Evolutionary conservation across 345 rosid species (phyloP).

Genomic region (Populus alba): DNA sequence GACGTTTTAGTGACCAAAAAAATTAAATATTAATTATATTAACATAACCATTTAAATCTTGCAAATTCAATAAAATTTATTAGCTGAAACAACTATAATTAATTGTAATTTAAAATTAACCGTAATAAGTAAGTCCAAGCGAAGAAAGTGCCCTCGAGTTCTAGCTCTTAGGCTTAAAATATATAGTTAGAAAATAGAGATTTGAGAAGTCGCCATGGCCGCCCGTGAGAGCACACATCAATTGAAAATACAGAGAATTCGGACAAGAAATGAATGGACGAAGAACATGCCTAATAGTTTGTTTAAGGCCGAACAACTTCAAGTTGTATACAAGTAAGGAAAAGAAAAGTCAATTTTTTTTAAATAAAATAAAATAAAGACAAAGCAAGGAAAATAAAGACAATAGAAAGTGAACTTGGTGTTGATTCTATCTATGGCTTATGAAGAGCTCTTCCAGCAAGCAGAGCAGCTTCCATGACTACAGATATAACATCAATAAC

Average conservation of each 20-base stretch:
- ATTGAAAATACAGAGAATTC: not conserved
- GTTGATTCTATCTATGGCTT: slow-evolving; percentile 44
- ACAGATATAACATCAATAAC: slow-evolving; percentile 60
- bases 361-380: not conserved
- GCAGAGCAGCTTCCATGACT: slow-evolving; percentile 83
- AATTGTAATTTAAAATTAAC: too few species aligned
- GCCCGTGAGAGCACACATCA: not conserved
- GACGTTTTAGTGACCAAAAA: too few species aligned
- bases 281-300: not conserved
- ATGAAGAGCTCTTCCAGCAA: slow-evolving; percentile 76
- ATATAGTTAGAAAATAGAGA: not conserved
- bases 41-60: too few species aligned
- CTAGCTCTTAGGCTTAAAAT: too few species aligned
- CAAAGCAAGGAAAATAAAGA: not conserved
- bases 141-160: too few species aligned
- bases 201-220: not conserved
- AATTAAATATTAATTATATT: too few species aligned
- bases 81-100: too few species aligned
- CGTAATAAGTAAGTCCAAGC: too few species aligned
- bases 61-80: too few species aligned
- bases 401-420: not conserved
- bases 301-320: not conserved
- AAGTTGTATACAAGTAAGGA: not conserved
- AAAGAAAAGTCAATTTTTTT: not conserved
- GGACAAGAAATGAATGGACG: not conserved